These are phyloP conservation scores for Harrya chromipes DNA, from an alignment of 768 basidiomycete genomes.

Conservation along the genomic window DNA sequence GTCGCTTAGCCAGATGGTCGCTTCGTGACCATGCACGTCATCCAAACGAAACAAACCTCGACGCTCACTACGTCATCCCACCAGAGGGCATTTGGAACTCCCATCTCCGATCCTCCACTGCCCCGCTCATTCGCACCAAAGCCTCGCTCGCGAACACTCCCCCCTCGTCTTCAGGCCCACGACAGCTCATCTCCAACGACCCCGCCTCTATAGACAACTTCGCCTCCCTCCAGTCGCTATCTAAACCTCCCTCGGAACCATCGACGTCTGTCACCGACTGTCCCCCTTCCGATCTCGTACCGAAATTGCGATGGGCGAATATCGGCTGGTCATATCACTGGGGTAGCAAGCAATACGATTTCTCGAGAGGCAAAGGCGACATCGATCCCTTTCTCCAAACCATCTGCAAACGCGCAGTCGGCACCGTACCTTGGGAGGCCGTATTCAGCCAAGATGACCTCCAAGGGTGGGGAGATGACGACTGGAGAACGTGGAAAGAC, in stretches of 20 bases:
- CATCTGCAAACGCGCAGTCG: conserved; percentile 63
- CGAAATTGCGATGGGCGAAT: conserved; percentile 91
- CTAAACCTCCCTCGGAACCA: conserved; percentile 63
- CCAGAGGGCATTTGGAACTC: conserved; percentile 74
- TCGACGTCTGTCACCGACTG: conserved; percentile 55
- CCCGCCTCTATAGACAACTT: conserved; percentile 61
- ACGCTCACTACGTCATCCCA: conserved; percentile 82
- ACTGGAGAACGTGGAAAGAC: conserved; percentile 73
- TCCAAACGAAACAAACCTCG: conserved; percentile 89
- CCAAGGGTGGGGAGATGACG: conserved; percentile 52
- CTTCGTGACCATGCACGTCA: conserved; percentile 69
- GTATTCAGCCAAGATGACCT: conserved; percentile 46
- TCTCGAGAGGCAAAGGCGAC: conserved; percentile 61
- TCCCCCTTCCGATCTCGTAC: conserved; percentile 54
- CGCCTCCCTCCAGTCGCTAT: conserved; percentile 45
- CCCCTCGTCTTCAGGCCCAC: conserved; percentile 45
- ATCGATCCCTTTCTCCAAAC: conserved; percentile 55
- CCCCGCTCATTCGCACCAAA: conserved; percentile 40
- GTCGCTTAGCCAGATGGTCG: conserved; percentile 66
- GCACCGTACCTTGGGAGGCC: conserved; percentile 61
- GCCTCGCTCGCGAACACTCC: conserved; percentile 20
- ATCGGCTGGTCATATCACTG: conserved; percentile 97
- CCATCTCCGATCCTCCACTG: conserved; percentile 39
- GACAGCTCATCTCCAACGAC: conserved; percentile 68
- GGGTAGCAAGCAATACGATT: conserved; percentile 95